These are phyloP conservation scores for Leccinum arenicola DNA, from an alignment of 768 basidiomycete genomes.

Conservation along the genomic window DNA sequence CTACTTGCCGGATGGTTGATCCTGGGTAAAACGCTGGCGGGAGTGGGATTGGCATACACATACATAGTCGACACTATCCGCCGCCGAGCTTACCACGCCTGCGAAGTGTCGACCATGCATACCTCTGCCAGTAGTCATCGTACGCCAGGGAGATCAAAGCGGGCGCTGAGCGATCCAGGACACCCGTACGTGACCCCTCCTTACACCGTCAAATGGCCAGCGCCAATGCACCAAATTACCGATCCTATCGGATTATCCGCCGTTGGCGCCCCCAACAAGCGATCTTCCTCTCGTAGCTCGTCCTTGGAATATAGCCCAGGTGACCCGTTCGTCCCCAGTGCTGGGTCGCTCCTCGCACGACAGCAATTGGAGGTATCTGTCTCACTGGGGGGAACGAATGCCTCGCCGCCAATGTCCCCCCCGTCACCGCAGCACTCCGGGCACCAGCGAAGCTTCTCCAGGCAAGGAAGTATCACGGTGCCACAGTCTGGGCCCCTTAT, in stretches of 20 bases:
- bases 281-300: slow-evolving; percentile 20
- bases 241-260: slow-evolving; percentile 11
- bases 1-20: background rate
- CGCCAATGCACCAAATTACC: slow-evolving; percentile 22
- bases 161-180: slow-evolving; percentile 25
- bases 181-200: slow-evolving; percentile 21
- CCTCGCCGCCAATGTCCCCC: slow-evolving; percentile 16
- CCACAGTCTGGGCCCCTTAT: slow-evolving; percentile 17
- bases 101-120: slow-evolving; percentile 12
- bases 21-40: background rate
- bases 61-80: background rate
- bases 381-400: slow-evolving; percentile 4
- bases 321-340: slow-evolving; percentile 12
- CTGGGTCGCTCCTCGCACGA: slow-evolving; percentile 10
- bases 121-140: slow-evolving; percentile 9
- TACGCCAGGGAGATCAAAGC: slow-evolving; percentile 10
- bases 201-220: slow-evolving; percentile 23
- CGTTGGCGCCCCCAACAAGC: background rate
- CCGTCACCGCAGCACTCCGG: slow-evolving; percentile 17
- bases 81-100: background rate
- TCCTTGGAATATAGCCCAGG: slow-evolving; percentile 19
- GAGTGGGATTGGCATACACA: background rate
- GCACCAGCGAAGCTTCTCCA: slow-evolving; percentile 17
- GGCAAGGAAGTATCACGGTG: slow-evolving; percentile 15
- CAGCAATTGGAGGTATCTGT: background rate